phyloP scores from a whole-genome alignment of 2,329 filamentous ascomycete genomes.

The Sporothrix schenckii region DNA sequence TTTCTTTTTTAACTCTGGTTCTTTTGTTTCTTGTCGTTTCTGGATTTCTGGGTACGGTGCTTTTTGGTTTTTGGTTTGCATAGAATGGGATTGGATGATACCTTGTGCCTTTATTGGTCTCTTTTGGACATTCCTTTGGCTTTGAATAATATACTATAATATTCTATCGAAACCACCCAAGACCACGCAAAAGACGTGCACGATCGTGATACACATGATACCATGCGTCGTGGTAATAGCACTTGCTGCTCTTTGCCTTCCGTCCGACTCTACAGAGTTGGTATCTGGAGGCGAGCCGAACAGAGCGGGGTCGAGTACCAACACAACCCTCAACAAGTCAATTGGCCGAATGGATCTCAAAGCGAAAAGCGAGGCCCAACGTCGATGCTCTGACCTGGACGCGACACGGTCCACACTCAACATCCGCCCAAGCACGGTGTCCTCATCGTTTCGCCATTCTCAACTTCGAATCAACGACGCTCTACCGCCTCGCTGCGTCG shows the following conservation, averaged over 20 bases:
- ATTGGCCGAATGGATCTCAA: background rate
- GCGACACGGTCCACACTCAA: background rate
- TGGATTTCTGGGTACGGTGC: background rate
- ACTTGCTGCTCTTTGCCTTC: background rate
- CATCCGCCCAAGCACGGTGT: background rate
- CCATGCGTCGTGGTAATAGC: background rate
- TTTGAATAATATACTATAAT: background rate
- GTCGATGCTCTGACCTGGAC: background rate
- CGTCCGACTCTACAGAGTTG: background rate
- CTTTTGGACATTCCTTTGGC: background rate
- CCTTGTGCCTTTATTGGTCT: background rate
- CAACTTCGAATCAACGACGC: background rate
- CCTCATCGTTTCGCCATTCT: background rate
- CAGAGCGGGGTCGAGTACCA: no score
- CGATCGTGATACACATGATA: background rate
- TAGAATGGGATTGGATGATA: constrained; percentile 25
- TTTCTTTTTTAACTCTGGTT: background rate
- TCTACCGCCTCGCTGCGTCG: background rate
- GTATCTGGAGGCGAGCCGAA: background rate
- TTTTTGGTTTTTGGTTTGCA: background rate
- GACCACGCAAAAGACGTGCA: background rate
- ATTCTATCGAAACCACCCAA: background rate
- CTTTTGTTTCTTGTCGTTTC: background rate
- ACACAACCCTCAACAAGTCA: background rate
- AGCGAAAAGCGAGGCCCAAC: background rate